Conservation (phyloP, 177 flowering plant species). For the Vitis hybrid region DNA sequence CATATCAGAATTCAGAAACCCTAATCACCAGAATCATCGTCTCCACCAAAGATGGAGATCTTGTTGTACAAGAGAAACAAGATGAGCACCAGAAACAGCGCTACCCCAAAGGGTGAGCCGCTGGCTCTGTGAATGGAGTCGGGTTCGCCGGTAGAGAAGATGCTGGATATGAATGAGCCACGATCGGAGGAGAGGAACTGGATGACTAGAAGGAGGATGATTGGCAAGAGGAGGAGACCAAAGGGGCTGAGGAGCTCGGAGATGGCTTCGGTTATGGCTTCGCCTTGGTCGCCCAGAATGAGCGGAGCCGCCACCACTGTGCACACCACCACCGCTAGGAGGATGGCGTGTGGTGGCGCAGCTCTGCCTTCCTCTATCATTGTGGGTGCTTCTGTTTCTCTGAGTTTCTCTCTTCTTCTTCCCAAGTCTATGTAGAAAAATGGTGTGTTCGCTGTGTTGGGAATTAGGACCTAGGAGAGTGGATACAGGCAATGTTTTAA, state of each 20-base stretch:
- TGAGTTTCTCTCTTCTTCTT: too few species aligned
- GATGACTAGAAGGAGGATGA: slow-evolving; percentile 66
- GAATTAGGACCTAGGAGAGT: too few species aligned
- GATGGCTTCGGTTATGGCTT: slow-evolving; percentile 64
- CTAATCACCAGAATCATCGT: slow-evolving; percentile 52
- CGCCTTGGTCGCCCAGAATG: slow-evolving; percentile 57
- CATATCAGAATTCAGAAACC: neutral
- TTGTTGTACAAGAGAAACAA: slow-evolving; percentile 53
- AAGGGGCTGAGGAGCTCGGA: slow-evolving; percentile 69
- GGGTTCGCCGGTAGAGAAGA: slow-evolving; percentile 75
- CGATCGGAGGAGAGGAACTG: slow-evolving; percentile 85
- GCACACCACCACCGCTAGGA: slow-evolving; percentile 68
- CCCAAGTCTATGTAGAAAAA: neutral
- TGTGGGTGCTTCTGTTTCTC: too few species aligned
- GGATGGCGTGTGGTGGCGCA: slow-evolving; percentile 64
- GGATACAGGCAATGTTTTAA: too few species aligned
- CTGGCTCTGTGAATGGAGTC: slow-evolving; percentile 62
- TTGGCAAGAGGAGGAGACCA: slow-evolving; percentile 77
- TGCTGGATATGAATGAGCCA: slow-evolving; percentile 44
- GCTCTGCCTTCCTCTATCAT: slow-evolving; percentile 31
- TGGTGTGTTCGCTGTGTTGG: neutral
- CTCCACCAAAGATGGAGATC: slow-evolving; percentile 64
- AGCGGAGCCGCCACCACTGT: slow-evolving; percentile 52
- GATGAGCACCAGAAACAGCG: slow-evolving; percentile 49
- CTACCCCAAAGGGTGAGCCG: slow-evolving; percentile 76